phyloP scores from a whole-genome alignment of 768 basidiomycete genomes.

The Trametes gibbosa region DNA sequence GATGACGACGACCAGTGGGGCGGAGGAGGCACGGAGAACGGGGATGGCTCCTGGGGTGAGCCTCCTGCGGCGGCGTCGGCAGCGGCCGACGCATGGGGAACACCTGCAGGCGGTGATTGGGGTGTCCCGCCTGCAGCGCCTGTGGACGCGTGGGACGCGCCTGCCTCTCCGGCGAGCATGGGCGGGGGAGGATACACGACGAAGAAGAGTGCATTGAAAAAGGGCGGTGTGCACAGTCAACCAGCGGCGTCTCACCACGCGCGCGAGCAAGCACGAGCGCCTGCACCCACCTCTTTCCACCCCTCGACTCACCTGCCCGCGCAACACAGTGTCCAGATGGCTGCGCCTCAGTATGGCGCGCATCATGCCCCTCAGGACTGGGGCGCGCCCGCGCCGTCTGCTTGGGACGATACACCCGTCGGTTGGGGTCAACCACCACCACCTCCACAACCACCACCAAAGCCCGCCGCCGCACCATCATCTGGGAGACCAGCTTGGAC shows the following conservation, averaged over 20 bases:
- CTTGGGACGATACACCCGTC: neutral
- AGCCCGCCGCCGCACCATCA: constrained; percentile 2
- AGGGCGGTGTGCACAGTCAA: constrained; percentile 12
- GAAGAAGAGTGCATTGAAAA: constrained; percentile 7
- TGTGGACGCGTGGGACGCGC: constrained; percentile 2
- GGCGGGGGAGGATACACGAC: neutral
- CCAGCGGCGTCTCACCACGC: neutral
- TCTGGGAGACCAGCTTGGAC: constrained; percentile 17
- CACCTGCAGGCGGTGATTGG: neutral
- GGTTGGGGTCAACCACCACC: neutral
- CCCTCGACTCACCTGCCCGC: neutral
- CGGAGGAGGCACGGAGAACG: neutral
- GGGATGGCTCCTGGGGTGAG: neutral
- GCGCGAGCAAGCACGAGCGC: constrained; percentile 4
- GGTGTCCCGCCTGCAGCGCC: neutral
- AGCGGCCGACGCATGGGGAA: neutral
- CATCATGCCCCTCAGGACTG: constrained; percentile 1
- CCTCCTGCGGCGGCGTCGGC: neutral
- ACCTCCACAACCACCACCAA: constrained; percentile 3
- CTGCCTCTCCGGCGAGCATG: neutral
- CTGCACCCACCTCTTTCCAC: constrained; percentile 14
- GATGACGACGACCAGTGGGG: neutral
- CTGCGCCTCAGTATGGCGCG: constrained; percentile 1
- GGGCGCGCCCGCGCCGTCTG: neutral
- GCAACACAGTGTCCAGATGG: constrained; percentile 3